Base-by-base conservation (phyloP, 1,284 basidiomycete species). In the Irpex sp. region DNA sequence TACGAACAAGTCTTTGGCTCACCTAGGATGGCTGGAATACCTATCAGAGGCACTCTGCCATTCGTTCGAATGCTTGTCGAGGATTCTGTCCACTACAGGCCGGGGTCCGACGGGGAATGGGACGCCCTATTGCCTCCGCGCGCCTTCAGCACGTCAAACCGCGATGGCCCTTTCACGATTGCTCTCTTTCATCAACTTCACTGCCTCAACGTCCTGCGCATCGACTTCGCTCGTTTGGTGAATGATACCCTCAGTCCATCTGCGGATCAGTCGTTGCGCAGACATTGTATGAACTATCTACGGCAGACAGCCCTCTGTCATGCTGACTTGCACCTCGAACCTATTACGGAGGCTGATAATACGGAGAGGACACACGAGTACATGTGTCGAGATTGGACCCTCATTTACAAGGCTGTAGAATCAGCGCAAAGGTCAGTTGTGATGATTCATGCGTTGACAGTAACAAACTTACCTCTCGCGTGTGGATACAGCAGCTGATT, bases 221-320 rank as follows among this genome's bases (percentile, higher is more conserved):
- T 59, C 17, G 59, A 62, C 17, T 37, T 62, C 26, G 58, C 64
- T 17, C 46, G 49, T 19, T 21, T 46, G 26, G 15, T 43, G 39
- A 43, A 43, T 60, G 60, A 35, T 7, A 15, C 54, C 43, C 36
- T 39, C 43, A 39, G 54, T 17, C 7, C 17, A 62, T 35, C 60
- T 37, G 49, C 13, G 21, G 49, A 51, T 3, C 51, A 21, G 15
- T 15, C 37, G 9, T 55, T 64, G 39, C 19, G 53, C n/a, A 46
- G 33, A n/a, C 66, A 67, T 51, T 67, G 66, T 49, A 21, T 67
- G 53, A 64, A 63, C 53, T 67, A 67, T 55, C 33, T 67, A 35
- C 55, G 57, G 21, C 63, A 67, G 59, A 64, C 57, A 57, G 51
- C 62, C 33, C 50, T 67, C 39, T 63, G 68, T 54, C 61, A 33